Conservation (phyloP, 768 basidiomycete genomes). For the Hericium coralloides region DNA sequence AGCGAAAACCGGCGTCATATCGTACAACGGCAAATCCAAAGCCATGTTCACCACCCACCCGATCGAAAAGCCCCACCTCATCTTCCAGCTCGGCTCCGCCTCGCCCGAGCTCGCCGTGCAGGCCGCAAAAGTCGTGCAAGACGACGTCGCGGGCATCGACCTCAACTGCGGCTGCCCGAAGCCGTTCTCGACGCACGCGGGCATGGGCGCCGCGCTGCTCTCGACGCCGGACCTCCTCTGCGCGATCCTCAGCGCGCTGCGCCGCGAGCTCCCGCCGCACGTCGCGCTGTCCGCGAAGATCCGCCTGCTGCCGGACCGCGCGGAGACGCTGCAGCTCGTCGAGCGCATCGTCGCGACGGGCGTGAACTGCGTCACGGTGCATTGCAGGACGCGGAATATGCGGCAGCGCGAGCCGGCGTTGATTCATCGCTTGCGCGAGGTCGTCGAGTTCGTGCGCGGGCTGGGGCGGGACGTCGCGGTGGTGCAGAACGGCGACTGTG, state of each 20-base stretch:
- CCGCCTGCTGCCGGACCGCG: conserved; percentile 74
- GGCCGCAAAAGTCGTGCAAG: conserved; percentile 77
- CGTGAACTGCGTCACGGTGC: conserved; percentile 83
- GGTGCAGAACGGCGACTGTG: conserved; percentile 90
- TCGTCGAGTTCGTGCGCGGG: conserved; percentile 75
- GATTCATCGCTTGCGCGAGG: conserved; percentile 69
- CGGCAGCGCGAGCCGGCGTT: conserved; percentile 72
- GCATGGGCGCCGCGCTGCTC: conserved; percentile 95
- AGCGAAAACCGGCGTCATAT: conserved; percentile 83
- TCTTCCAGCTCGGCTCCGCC: conserved; percentile 92
- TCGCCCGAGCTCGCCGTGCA: conserved; percentile 86
- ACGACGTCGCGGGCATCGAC: conserved; percentile 91
- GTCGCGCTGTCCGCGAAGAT: conserved; percentile 95
- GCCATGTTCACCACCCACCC: conserved; percentile 92
- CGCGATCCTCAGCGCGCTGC: conserved; percentile 74
- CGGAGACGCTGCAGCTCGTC: conserved; percentile 86
- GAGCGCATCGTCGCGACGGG: conserved; percentile 83
- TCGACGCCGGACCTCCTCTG: conserved; percentile 88
- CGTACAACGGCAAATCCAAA: conserved; percentile 75
- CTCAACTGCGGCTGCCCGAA: conserved; percentile 98
- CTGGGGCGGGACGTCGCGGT: conserved; percentile 78
- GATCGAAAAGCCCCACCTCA: conserved; percentile 86
- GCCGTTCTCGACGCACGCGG: conserved; percentile 86
- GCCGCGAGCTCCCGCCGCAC: conserved; percentile 60
- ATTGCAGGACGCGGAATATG: conserved; percentile 93